Base-by-base conservation (phyloP, 108 stramenopile species). In the Nannochloropsis salina region DNA sequence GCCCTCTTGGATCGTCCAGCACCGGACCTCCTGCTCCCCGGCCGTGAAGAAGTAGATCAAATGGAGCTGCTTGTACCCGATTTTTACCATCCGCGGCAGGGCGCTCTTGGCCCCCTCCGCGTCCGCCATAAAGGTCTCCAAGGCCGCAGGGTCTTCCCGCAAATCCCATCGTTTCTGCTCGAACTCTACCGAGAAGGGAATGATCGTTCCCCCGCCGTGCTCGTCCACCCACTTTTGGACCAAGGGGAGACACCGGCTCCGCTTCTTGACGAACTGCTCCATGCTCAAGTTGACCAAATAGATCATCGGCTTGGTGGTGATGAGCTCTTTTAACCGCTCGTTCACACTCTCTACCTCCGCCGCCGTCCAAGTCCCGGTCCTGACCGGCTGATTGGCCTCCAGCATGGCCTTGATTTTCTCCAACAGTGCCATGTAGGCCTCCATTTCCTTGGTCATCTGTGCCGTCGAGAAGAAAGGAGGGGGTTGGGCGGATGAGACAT, bases 11-110 rank as follows among this genome's bases (percentile, higher is more conserved):
- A 99, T 96, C 20, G 97, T 98, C 99, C 99, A 99, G 20, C 97
- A 96, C 40, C 97, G 91, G 8, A 99, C 98, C 93, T 99, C 99
- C 85, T 98, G 97, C 51, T 95, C 95, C 80, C 99, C 99, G 11
- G 95, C 95, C n/a, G 99, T 99, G 92, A 98, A 98, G 92, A 94
- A 99, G 80, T 96, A 95, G 85, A 97, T 96, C 82, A 99, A 92
- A 84, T 97, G 96, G 45, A 99, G 94, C 41, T 95, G 94, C 83
- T 94, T 90, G 89, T 97, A 95, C 44, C 99, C 98, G 21, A 94
- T 90, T 80, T 98, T 96, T 83, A 99, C 97, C 85, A 99, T 94
- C 44, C 97, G 94, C 42, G 98, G 96, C 82, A 99, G 89, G 86
- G 96, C 94, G 61, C 93, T 92, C 89, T 93, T 86, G 9, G 86